phyloP scores from a whole-genome alignment of 208 protist genomes.

The Balamuthia mandrillaris region DNA sequence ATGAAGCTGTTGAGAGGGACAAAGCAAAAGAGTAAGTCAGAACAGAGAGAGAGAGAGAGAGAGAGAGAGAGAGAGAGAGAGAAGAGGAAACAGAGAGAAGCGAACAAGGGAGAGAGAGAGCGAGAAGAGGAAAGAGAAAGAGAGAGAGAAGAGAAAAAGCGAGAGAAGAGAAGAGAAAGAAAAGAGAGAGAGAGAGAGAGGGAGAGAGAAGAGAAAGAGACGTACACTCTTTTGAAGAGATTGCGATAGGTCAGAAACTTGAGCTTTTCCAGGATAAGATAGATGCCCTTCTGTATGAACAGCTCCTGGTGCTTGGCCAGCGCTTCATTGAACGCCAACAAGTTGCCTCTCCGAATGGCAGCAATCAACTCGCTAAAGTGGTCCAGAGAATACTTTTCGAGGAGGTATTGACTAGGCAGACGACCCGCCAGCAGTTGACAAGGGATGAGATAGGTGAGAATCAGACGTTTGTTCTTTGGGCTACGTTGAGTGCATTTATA shows the following conservation, averaged over 20 bases:
- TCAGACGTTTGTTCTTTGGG: conserved; percentile 35
- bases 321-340: neutral
- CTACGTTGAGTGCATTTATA: neutral
- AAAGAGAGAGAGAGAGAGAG: no score
- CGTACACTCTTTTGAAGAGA: conserved; percentile 38
- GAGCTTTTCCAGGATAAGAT: conserved; percentile 42
- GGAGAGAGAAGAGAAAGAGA: no score
- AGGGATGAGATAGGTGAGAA: conserved; percentile 47
- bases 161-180: no score
- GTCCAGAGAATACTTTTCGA: conserved; percentile 41
- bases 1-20: no score
- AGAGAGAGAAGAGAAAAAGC: no score
- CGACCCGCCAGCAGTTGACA: conserved; percentile 8
- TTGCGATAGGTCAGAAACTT: conserved; percentile 43
- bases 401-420: neutral
- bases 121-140: no score
- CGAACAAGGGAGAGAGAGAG: no score
- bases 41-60: no score
- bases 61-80: no score
- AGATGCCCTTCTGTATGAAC: conserved; percentile 41
- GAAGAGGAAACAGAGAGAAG: no score
- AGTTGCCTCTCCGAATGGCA: conserved; percentile 29
- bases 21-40: no score
- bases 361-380: conserved; percentile 3
- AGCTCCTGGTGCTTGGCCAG: conserved; percentile 1